Evolutionary conservation across 768 basidiomycete species (phyloP).

Genomic region (Mrakia hoshinonis): DNA sequence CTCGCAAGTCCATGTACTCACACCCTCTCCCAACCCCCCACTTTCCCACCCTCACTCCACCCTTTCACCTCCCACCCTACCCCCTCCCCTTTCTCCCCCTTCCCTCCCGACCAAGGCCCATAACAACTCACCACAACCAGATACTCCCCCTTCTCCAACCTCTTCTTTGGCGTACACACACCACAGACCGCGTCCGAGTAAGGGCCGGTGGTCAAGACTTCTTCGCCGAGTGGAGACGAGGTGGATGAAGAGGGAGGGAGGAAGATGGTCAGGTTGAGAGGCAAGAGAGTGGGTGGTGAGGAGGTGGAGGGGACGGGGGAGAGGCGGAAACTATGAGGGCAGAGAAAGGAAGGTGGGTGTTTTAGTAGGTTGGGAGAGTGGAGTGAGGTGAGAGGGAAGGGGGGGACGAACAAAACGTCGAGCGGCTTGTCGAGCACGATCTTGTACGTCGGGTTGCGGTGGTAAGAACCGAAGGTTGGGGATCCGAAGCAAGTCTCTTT

Average conservation of each 20-base stretch:
- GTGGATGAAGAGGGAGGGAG: background rate
- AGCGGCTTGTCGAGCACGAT: background rate
- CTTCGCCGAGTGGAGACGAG: background rate
- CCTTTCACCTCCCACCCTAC: background rate
- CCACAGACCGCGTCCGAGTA: constrained; percentile 70
- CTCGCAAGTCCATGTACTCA: too few species aligned
- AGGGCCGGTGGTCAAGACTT: constrained; percentile 61
- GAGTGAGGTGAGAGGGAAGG: background rate
- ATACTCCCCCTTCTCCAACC: background rate
- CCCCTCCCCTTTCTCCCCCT: background rate
- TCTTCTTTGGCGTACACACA: constrained; percentile 45
- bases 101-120: background rate
- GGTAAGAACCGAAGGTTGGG: constrained; percentile 12
- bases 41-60: background rate
- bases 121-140: background rate
- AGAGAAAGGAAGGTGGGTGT: background rate
- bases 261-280: constrained; percentile 13
- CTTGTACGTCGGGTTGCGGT: constrained; percentile 12
- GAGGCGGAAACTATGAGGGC: background rate
- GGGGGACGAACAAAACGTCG: constrained; percentile 6
- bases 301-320: background rate
- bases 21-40: background rate
- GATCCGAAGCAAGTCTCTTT: background rate
- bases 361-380: background rate
- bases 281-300: background rate